Evolutionary conservation across 2,329 filamentous ascomycete genomes (phyloP), one percentile per base, ranked within the genome.

Genomic region (Dactylonectria estremocensis): DNA sequence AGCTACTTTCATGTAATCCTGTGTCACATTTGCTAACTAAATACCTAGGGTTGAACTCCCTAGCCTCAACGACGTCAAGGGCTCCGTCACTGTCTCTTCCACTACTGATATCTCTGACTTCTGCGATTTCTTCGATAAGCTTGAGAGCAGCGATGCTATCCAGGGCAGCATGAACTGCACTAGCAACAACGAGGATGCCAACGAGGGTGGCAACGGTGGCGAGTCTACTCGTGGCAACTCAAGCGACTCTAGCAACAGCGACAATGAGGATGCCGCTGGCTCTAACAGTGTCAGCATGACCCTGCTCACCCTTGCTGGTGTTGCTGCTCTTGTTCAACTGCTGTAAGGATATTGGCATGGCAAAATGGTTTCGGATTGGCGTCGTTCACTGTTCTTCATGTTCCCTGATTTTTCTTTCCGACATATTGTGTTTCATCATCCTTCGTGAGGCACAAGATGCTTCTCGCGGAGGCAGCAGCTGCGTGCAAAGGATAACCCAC

Each of bases 11-110:
- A 28, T 5, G 24, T 28, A 22, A 28, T 14, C 2, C 4, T 9
- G 10, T 13, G n/a, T 11, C 40, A 43, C 6, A 18, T 3, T 3
- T 22, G 18, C 68, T 75, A 52, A 72, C 43, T 18, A 16, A 8
- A 13, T 3, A 16, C n/a, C 37, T 14, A 97, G 94, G 67, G 90
- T 96, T 73, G 79, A 86, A 40, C 88, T 98, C 61, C 91, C 93
- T 68, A 79, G 83, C 43, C 86, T 95, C 28, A 82, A 87, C 67
- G 87, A 91, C 71, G 92, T 95, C 74, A 87, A 88, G 78, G 93
- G 93, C 82, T 89, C 89, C 68, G 92, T 94, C 80, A 91, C 91
- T 77, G 84, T 93, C 73, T 86, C 90, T 76, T 91, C 88, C 73
- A 93, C 91, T 60, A 87, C 85, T 67, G 85, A 92, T 69, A 90